phyloP scores from a whole-genome alignment of 768 basidiomycete genomes.

The Gymnopilus dilepis region DNA sequence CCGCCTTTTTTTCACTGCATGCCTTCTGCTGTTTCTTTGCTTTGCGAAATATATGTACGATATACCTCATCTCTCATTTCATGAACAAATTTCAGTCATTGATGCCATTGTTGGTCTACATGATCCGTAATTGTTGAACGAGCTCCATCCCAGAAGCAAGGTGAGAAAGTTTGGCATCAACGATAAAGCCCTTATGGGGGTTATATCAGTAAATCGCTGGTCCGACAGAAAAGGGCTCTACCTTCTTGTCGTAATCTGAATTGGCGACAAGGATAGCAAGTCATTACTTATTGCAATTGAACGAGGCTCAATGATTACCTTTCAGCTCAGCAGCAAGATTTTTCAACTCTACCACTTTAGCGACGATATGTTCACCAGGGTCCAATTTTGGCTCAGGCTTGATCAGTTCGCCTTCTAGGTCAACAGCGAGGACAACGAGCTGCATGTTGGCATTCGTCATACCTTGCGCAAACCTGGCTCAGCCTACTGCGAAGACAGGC shows the following conservation, averaged over 20 bases:
- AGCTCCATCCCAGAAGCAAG: constrained; percentile 74
- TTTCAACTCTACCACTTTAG: constrained; percentile 68
- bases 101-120: constrained; percentile 4
- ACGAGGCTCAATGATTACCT: constrained; percentile 53
- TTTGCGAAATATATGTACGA: constrained; percentile 12
- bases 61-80: constrained; percentile 7
- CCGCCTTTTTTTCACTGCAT: not conserved
- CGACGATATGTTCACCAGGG: constrained; percentile 84
- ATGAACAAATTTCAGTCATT: not conserved
- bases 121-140: constrained; percentile 39
- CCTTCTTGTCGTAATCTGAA: constrained; percentile 65
- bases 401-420: constrained; percentile 68
- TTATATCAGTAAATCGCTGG: constrained; percentile 5
- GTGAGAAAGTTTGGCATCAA: constrained; percentile 82
- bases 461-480: constrained; percentile 46
- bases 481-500: constrained; percentile 12
- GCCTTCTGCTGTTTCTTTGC: constrained; percentile 7
- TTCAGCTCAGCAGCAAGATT: constrained; percentile 67
- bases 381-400: constrained; percentile 80
- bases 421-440: constrained; percentile 74
- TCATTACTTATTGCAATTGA: not conserved
- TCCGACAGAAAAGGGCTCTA: constrained; percentile 27
- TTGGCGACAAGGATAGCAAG: constrained; percentile 2
- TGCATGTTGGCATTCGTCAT: constrained; percentile 97
- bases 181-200: constrained; percentile 55